Evolutionary conservation across 164 flowering plant genomes (phyloP).

Genomic region (Echeveria elegans): DNA sequence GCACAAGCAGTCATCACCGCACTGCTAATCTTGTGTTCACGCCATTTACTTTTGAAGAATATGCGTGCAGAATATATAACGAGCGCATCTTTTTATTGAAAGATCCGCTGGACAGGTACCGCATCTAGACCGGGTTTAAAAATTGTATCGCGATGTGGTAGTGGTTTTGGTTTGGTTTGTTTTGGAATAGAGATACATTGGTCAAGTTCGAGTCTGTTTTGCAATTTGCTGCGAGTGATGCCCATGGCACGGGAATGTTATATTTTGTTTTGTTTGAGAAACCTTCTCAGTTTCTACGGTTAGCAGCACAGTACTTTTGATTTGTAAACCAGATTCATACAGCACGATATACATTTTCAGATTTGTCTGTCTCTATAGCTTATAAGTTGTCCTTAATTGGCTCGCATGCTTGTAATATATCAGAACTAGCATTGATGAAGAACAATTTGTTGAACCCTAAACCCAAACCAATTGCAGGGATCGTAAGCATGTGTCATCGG

Average conservation of each 20-base stretch:
- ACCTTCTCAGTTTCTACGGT: neutral
- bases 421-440: too few species aligned
- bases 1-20: slow-evolving; percentile 4
- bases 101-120: slow-evolving; percentile 59
- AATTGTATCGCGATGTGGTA: neutral
- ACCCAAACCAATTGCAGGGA: too few species aligned
- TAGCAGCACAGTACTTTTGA: too few species aligned
- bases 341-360: too few species aligned
- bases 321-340: too few species aligned
- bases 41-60: slow-evolving; percentile 64
- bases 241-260: neutral
- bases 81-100: slow-evolving; percentile 40
- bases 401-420: too few species aligned
- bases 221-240: neutral
- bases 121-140: slow-evolving; percentile 13
- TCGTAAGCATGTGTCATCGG: too few species aligned
- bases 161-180: neutral
- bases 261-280: neutral
- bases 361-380: too few species aligned
- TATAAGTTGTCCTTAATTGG: too few species aligned
- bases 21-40: slow-evolving; percentile 20
- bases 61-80: slow-evolving; percentile 75
- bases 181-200: neutral
- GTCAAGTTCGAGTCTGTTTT: neutral
- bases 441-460: too few species aligned